These are phyloP conservation scores for Somion occarium DNA, from an alignment of 1,284 basidiomycete species.

Conservation along the genomic window DNA sequence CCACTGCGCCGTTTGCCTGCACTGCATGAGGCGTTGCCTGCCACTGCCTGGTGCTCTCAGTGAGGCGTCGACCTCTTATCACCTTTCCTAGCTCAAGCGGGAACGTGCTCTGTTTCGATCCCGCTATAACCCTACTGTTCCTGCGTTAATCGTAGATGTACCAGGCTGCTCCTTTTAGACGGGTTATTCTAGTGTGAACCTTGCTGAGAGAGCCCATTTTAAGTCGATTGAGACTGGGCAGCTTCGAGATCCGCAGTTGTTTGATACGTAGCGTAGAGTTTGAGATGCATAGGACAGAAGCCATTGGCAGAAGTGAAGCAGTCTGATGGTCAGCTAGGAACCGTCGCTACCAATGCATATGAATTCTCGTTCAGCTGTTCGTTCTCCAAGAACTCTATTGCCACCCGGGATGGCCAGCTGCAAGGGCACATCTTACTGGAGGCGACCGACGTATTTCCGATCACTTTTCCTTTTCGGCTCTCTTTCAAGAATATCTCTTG, in stretches of 20 bases:
- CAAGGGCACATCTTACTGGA: background rate
- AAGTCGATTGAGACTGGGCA: background rate
- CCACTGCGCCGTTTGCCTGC: background rate
- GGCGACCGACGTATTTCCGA: background rate
- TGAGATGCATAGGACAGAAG: too few relatives aligned
- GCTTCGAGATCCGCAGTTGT: background rate
- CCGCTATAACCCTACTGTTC: too few relatives aligned
- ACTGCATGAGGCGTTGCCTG: background rate
- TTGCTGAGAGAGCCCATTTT: background rate
- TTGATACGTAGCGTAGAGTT: background rate
- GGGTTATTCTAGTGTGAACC: too few relatives aligned
- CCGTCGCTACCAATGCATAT: background rate
- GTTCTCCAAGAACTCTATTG: background rate
- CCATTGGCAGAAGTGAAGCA: background rate
- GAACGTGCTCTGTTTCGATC: background rate
- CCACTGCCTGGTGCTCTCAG: background rate
- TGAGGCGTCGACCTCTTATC: background rate
- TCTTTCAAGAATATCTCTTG: too few relatives aligned
- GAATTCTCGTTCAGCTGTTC: background rate
- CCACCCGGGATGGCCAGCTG: background rate
- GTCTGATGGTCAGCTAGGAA: background rate
- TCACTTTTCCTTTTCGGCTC: too few relatives aligned
- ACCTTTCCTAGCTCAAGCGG: background rate
- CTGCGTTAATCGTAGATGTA: background rate
- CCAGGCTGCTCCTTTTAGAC: background rate